phyloP scores from a whole-genome alignment of 306 rosid species.

The Cicer bijugum region DNA sequence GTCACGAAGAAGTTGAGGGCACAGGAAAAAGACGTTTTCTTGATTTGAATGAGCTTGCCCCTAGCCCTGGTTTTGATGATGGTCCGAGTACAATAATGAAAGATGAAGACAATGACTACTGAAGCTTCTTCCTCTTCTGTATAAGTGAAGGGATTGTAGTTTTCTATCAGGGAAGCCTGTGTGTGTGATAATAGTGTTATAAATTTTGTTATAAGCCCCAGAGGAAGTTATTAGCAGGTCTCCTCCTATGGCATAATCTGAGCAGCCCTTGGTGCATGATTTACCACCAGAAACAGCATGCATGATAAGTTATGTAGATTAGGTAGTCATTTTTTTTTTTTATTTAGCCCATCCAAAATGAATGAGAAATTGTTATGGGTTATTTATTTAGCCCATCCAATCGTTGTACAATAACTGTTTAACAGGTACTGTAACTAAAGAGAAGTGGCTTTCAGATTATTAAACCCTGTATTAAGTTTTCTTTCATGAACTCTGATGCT shows the following conservation, averaged over 20 bases:
- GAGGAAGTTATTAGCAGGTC: conserved; percentile 61
- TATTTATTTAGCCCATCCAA: conserved; percentile 64
- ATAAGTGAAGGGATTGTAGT: conserved; percentile 44
- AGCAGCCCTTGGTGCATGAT: conserved; percentile 65
- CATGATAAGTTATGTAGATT: conserved; percentile 79
- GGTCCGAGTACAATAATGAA: conserved; percentile 69
- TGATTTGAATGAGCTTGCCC: conserved; percentile 95
- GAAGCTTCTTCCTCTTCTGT: conserved; percentile 54
- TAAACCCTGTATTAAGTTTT: conserved; percentile 43
- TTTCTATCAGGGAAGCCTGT: conserved; percentile 52
- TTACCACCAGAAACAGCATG: conserved; percentile 68
- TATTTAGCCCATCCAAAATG: conserved; percentile 61
- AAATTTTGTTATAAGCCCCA: conserved; percentile 78
- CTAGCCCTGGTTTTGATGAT: conserved; percentile 89
- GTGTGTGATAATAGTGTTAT: conserved; percentile 73
- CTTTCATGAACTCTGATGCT: conserved; percentile 37
- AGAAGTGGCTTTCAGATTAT: conserved; percentile 57
- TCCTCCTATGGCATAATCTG: conserved; percentile 67
- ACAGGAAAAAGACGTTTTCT: conserved; percentile 76
- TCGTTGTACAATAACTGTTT: conserved; percentile 78
- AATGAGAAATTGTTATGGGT: conserved; percentile 71
- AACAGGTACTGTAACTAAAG: conserved; percentile 64
- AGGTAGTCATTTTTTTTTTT: conserved; percentile 82
- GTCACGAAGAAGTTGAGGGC: conserved; percentile 75
- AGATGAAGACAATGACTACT: conserved; percentile 75